These are phyloP conservation scores for Quercus tomentella DNA, from an alignment of 331 rosid species.

Conservation along the genomic window DNA sequence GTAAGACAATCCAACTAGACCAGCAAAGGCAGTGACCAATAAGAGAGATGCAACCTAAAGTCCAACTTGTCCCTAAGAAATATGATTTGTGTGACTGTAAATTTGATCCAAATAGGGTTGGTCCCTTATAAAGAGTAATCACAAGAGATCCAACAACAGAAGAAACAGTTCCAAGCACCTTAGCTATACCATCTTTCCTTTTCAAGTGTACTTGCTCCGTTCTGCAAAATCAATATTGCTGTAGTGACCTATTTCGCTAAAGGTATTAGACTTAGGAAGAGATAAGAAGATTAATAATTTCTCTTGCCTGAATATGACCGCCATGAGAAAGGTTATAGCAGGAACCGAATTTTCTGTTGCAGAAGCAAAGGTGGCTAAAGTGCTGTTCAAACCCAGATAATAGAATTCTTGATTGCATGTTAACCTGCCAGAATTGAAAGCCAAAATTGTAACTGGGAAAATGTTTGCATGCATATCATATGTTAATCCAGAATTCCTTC, in stretches of 20 bases:
- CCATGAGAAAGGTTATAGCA: constrained; percentile 73
- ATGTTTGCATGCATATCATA: background rate
- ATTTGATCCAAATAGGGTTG: constrained; percentile 40
- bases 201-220: constrained; percentile 47
- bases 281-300: too few relatives aligned
- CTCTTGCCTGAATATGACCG: constrained; percentile 8
- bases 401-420: constrained; percentile 68
- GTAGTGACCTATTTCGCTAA: too few relatives aligned
- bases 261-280: too few relatives aligned
- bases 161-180: constrained; percentile 26
- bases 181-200: constrained; percentile 52
- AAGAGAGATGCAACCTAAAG: constrained; percentile 62
- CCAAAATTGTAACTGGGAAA: background rate
- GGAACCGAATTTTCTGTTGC: constrained; percentile 72
- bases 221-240: constrained; percentile 25
- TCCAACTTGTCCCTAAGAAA: constrained; percentile 44
- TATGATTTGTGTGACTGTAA: constrained; percentile 8
- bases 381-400: constrained; percentile 60
- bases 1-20: constrained; percentile 81
- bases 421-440: constrained; percentile 35
- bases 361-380: constrained; percentile 69
- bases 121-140: constrained; percentile 74
- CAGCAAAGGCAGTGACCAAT: constrained; percentile 65
- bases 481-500: background rate
- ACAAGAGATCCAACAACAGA: too few relatives aligned